Evolutionary conservation across 2,329 filamentous ascomycete species (phyloP).

Genomic region (Fusarium transvaalense): DNA sequence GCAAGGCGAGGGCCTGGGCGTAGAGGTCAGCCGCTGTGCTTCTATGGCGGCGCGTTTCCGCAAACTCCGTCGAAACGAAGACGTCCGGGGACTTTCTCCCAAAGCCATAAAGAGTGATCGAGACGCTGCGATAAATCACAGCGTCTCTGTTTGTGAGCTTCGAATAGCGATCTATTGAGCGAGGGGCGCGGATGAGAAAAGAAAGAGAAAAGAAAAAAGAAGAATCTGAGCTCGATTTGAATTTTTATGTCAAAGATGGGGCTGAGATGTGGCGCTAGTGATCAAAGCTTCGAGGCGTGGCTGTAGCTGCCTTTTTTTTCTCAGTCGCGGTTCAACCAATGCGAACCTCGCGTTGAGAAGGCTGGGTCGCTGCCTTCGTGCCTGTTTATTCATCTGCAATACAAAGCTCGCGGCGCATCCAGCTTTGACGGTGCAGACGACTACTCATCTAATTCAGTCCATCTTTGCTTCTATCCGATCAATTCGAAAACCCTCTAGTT

Average conservation of each 20-base stretch:
- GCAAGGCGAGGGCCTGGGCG: conserved; percentile 65
- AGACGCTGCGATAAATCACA: conserved; percentile 49
- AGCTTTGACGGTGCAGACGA: conserved; percentile 15
- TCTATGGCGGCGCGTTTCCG: conserved; percentile 99
- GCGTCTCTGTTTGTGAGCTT: conserved; percentile 92
- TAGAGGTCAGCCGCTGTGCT: conserved; percentile 92
- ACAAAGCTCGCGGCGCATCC: conserved; percentile 42
- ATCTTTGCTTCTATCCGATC: neutral
- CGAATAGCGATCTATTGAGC: conserved; percentile 99
- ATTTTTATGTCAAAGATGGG: conserved; percentile 47
- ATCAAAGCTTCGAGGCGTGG: conserved; percentile 33
- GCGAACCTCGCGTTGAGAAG: conserved; percentile 44
- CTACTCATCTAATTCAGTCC: neutral
- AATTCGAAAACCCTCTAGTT: neutral
- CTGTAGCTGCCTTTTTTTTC: conserved; percentile 40
- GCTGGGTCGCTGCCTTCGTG: conserved; percentile 49
- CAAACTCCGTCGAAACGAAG: conserved; percentile 62
- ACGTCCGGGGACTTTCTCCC: conserved; percentile 99
- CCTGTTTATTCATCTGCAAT: conserved; percentile 41
- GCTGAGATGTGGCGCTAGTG: conserved; percentile 36
- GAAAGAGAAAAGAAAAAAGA: conserved; percentile 42
- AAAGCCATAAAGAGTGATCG: conserved; percentile 72
- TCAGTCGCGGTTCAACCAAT: conserved; percentile 43
- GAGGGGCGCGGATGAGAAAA: conserved; percentile 75
- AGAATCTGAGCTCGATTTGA: conserved; percentile 18